Evolutionary conservation across 225 moss, liverwort and hornwort genomes (phyloP).

Genomic region (Polytrichum commune): DNA sequence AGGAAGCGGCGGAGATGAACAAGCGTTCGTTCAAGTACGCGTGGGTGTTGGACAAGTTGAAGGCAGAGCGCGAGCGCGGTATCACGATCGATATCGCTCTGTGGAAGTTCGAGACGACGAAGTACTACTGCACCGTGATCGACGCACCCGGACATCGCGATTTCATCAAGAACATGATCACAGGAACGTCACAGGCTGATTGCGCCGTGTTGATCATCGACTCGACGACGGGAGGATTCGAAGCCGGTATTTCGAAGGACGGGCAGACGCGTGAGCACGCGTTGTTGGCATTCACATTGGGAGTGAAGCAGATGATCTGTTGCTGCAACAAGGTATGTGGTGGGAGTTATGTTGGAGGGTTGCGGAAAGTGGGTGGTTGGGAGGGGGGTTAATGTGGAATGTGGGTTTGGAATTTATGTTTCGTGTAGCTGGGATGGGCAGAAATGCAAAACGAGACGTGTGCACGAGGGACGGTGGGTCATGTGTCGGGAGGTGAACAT

Average conservation of each 20-base stretch:
- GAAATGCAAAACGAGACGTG: too few relatives aligned
- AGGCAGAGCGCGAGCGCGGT: slow-evolving; percentile 69
- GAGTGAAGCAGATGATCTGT: slow-evolving; percentile 90
- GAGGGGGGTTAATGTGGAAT: not conserved
- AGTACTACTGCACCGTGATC: slow-evolving; percentile 67
- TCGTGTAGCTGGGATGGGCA: too few relatives aligned
- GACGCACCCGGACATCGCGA: slow-evolving; percentile 64
- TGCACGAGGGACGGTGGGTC: too few relatives aligned
- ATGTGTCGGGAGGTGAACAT: too few relatives aligned
- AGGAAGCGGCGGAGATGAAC: slow-evolving; percentile 72
- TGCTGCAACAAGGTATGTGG: slow-evolving; percentile 51
- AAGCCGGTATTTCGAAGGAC: slow-evolving; percentile 67
- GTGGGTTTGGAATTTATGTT: not conserved
- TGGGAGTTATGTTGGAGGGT: not conserved
- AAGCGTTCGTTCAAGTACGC: slow-evolving; percentile 78
- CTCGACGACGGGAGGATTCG: slow-evolving; percentile 65
- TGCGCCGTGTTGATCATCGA: slow-evolving; percentile 68
- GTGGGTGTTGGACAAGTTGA: slow-evolving; percentile 69
- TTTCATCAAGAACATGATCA: slow-evolving; percentile 81
- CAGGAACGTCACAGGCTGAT: slow-evolving; percentile 64
- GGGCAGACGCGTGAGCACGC: slow-evolving; percentile 85
- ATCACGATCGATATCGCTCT: slow-evolving; percentile 64
- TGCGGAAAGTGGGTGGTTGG: not conserved
- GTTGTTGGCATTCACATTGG: slow-evolving; percentile 68
- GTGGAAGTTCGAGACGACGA: slow-evolving; percentile 65